Evolutionary conservation across 257 asterid genomes (phyloP).

Genomic region (Capsicum baccatum): DNA sequence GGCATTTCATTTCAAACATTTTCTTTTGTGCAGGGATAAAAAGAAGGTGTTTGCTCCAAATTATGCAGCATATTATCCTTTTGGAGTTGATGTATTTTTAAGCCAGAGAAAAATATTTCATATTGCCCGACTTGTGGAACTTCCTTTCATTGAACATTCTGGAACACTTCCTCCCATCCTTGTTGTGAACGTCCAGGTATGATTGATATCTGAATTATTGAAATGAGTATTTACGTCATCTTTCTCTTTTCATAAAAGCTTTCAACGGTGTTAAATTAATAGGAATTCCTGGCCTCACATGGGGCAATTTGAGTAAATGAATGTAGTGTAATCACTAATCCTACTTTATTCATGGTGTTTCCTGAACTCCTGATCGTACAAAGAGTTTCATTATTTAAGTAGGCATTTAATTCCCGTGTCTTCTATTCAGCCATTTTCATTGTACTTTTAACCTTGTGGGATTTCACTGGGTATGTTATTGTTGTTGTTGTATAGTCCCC

Average conservation of each 20-base stretch:
- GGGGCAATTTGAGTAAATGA: neutral
- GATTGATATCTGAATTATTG: neutral
- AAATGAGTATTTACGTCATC: neutral
- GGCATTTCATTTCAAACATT: conserved; percentile 26
- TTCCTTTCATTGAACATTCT: conserved; percentile 59
- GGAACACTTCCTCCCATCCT: conserved; percentile 87
- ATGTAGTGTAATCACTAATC: conserved; percentile 2
- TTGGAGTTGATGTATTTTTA: conserved; percentile 89
- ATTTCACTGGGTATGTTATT: too few species aligned
- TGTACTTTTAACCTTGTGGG: too few species aligned
- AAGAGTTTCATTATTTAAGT: neutral
- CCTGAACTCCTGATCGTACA: neutral
- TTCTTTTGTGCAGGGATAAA: conserved; percentile 66
- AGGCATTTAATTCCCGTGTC: neutral
- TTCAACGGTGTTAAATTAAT: neutral
- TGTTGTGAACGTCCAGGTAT: conserved; percentile 94
- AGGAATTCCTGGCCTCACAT: neutral
- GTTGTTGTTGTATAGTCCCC: neutral
- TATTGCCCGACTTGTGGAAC: conserved; percentile 82
- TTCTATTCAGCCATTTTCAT: conserved; percentile 2
- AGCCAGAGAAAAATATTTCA: conserved; percentile 81
- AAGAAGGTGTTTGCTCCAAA: conserved; percentile 83
- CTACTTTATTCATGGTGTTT: neutral
- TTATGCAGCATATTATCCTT: conserved; percentile 85
- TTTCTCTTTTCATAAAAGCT: conserved; percentile 15